Base-by-base conservation (phyloP, 1,284 basidiomycete species). In the Phlebopus sp. region DNA sequence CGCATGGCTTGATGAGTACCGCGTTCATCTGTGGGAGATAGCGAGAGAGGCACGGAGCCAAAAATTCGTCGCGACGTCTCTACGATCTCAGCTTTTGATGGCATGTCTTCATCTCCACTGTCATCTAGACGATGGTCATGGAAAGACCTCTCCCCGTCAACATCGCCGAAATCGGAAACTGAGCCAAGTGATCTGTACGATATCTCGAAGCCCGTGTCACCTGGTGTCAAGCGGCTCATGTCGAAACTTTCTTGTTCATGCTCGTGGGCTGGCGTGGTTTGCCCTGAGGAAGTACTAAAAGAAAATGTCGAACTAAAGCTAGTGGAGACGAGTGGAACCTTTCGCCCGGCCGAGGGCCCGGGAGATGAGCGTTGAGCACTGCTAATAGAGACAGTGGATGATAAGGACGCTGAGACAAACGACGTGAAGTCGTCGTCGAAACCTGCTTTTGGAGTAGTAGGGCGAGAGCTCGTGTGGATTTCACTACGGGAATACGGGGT, bases 391-490 rank as follows among this genome's bases (percentile, higher is more conserved):
- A 21, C 43, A 44, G 50, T 51, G 25, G 66, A 59, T 35, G 80
- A n/a, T n/a, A n/a, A n/a, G n/a, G n/a, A 75, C 15, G 78, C 83
- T 17, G 82, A 80, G 14, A 88, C 74, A 54, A 87, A 88, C 25
- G 79, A 80, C 1, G 82, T 76, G 60, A 90, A 90, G 62, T 90
- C 85, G 57, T 90, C 88, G 46, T 90, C 88, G 56, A 90, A 90
- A 5, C 77, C 76, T 17, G 55, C 51, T 44, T 55, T 61, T 18
- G 62, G 62, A 5, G 60, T 66, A 32, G 46, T 48, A 15, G 58
- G 55, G 14, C 52, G 52, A 15, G 56, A 56, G 8, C 6, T 49
- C 37, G 53, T 55, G 18, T 49, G 32, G 30, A 50, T 56, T 5
- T 53, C 55, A 14, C 56, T 60, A 40, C 35, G 53, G 35, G 61